These are phyloP conservation scores for Thalassiosira mediterranea DNA, from an alignment of 352 stramenopile species.

Conservation along the genomic window DNA sequence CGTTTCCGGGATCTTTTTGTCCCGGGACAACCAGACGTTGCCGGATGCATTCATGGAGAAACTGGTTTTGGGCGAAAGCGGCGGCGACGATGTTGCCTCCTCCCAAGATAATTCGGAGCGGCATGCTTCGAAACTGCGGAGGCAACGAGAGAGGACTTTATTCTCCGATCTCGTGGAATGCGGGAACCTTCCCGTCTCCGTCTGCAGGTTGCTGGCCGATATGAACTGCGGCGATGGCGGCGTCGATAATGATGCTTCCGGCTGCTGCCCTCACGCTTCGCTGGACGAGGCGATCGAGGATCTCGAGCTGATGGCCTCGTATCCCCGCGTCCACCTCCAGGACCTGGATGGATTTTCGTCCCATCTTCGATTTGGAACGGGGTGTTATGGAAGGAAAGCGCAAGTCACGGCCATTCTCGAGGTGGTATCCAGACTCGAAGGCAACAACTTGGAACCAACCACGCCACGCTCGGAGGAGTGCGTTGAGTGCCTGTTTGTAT, in stretches of 20 bases:
- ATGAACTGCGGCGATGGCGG: neutral
- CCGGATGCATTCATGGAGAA: neutral
- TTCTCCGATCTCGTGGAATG: neutral
- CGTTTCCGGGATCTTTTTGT: neutral
- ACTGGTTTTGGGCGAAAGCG: neutral
- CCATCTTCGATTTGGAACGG: conserved; percentile 24
- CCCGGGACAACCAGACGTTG: neutral
- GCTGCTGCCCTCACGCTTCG: conserved; percentile 6
- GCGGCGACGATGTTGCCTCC: no score
- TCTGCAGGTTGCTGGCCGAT: conserved; percentile 30
- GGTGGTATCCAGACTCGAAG: conserved; percentile 15
- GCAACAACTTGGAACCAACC: no score
- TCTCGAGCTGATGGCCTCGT: conserved; percentile 29
- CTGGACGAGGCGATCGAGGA: conserved; percentile 33
- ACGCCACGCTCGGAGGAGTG: neutral
- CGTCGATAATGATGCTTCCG: neutral
- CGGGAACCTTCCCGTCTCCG: conserved; percentile 4
- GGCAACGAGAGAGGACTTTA: neutral
- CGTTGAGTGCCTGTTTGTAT: conserved; percentile 8
- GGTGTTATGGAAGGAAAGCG: conserved; percentile 21
- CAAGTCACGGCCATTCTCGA: conserved; percentile 17
- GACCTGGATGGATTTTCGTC: conserved; percentile 7
- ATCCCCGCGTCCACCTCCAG: conserved; percentile 21
- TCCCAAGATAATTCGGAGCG: neutral
- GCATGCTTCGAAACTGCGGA: neutral